Evolutionary conservation across 345 rosid species (phyloP), one percentile per base, ranked within the genome.

Genomic region (Streptanthus diversifolius): DNA sequence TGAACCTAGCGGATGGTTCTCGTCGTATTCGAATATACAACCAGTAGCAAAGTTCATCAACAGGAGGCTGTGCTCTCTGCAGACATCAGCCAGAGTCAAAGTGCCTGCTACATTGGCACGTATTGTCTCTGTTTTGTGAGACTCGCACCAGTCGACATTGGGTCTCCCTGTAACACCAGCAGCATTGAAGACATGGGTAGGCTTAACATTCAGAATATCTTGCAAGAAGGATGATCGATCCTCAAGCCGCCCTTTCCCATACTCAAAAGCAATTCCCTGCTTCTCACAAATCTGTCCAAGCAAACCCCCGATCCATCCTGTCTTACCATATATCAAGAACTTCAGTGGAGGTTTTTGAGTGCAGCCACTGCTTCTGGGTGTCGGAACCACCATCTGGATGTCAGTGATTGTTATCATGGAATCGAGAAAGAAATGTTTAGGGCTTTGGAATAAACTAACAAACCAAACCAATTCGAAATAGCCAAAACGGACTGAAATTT

Each of bases 161-260:
- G 91, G 93, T 49, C 89, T 85, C 35, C 88, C 89, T 3, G 91
- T 88, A 33, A 88, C 84, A 14, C 91, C 93, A 45, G 88, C 95
- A 36, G 87, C 85, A 77, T 86, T 88, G 73, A 86, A 83, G 49
- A 88, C 95, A 81, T 88, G 95, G 32, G 89, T 88, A 45, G 91
- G 91, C 78, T 71, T 83, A 44, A 82, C 78, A 55, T 49, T 79
- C 72, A 66, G 80, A 71, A 88, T 81, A 76, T 86, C 91, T 36
- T 80, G 83, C 76, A 82, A 44, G 76, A 88, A 81, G 11, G 83
- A 83, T 18, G 85, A 64, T 8, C 91, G 74, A 69, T 88, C 85
- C 83, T 88, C 85, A 73, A 88, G 61, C 37, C 91, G 81, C 43
- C 91, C 95, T 74, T 54, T 81, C 30, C 95, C 91, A 71, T 86